Evolutionary conservation across 192 early-diverging fungal genomes (phyloP), one percentile per base, ranked within the genome.

Genomic region (Diversispora epigaea): DNA sequence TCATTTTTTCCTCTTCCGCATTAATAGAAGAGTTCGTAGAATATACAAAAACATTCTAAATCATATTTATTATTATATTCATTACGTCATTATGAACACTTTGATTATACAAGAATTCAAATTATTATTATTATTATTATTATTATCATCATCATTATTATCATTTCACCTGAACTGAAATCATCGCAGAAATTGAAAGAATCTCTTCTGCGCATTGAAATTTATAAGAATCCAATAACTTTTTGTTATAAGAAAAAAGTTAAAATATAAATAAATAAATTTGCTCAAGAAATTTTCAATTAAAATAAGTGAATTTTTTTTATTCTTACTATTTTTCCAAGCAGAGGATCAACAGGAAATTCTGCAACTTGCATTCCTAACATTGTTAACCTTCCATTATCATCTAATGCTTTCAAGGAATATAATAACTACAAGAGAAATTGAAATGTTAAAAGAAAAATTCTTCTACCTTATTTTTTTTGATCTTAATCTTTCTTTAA

Each of bases 141-240:
- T n/a, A n/a, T n/a, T n/a, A n/a, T n/a, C n/a, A n/a, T n/a, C n/a
- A n/a, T n/a, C n/a, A n/a, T n/a, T n/a, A n/a, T n/a, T 44, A 19
- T 10, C 0, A 5, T 14, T 40, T 19, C 81, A 91, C 88, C 76
- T 94, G 88, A 2, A 93, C 92, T 12, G 88, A 87, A 40, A 94
- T 60, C 88, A 93, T 90, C 1, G 93, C 92, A 17, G 90, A 90
- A 69, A 95, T 93, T 0, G 92, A 90, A 2, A 93, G 76, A 11
- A 91, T 87, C 55, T 95, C 93, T 62, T 93, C 86, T 21, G 81
- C 81, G 73, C 93, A 95, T 39, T 81, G 80, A 64, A 90, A 91
- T 9, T 77, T 79, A 52, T 79, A 78, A 7, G 89, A 90, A 40
- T 89, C 86, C 12, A 93, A 54, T 7, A 92, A 66, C 85, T 86